phyloP scores from a whole-genome alignment of 257 asterid genomes.

The Apocynum venetum region DNA sequence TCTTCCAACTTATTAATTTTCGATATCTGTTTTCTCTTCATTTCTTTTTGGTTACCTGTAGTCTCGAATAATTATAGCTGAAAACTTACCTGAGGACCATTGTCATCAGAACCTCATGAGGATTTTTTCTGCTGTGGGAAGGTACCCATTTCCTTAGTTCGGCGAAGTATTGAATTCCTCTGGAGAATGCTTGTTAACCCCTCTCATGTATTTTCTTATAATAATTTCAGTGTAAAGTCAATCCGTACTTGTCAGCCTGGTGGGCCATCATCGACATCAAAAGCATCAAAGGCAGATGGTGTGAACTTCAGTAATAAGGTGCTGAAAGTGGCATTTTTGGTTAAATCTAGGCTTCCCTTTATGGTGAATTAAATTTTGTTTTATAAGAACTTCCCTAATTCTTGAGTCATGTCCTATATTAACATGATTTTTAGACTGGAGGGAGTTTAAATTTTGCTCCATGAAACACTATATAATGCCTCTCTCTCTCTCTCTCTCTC shows the following conservation, averaged over 20 bases:
- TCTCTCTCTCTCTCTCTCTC: not conserved
- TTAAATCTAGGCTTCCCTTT: not conserved
- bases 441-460: not conserved
- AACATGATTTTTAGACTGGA: not conserved
- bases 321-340: not conserved
- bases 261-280: slow-evolving; percentile 48
- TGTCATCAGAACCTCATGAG: slow-evolving; percentile 90
- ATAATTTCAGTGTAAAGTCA: slow-evolving; percentile 69
- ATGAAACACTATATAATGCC: not conserved
- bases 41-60: slow-evolving; percentile 17
- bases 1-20: not conserved
- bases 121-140: slow-evolving; percentile 77
- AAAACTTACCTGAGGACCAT: slow-evolving; percentile 88
- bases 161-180: not conserved
- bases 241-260: slow-evolving; percentile 84
- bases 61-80: slow-evolving; percentile 83
- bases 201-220: slow-evolving; percentile 17
- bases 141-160: slow-evolving; percentile 39
- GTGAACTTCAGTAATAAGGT: slow-evolving; percentile 70
- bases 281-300: slow-evolving; percentile 59
- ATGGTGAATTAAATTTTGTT: too few relatives aligned
- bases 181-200: not conserved
- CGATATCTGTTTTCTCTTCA: not conserved
- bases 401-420: not conserved
- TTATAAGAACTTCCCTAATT: too few relatives aligned